phyloP scores from a whole-genome alignment of 345 rosid genomes.

The Pugionium dolabratum region DNA sequence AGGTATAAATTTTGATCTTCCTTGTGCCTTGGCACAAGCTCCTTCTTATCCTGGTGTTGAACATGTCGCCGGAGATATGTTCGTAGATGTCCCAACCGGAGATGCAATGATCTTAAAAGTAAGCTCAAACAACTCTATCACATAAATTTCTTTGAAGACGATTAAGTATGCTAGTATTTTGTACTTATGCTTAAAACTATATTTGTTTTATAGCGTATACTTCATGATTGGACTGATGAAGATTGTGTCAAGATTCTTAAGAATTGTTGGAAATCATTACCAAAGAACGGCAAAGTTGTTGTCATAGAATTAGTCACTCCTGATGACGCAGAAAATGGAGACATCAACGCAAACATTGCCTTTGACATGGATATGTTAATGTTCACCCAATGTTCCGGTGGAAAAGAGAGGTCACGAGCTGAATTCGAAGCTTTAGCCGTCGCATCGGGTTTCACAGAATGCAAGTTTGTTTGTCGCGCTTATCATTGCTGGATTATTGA shows the following conservation, averaged over 20 bases:
- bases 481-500: conserved; percentile 40
- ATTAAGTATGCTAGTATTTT: not conserved
- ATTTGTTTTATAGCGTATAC: conserved; percentile 40
- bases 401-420: conserved; percentile 48
- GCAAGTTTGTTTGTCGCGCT: conserved; percentile 31
- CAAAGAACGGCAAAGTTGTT: conserved; percentile 44
- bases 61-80: conserved; percentile 87
- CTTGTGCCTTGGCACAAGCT: conserved; percentile 36
- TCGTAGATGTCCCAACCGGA: conserved; percentile 59
- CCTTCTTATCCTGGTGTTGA: conserved; percentile 49
- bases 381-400: conserved; percentile 47
- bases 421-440: conserved; percentile 49
- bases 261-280: conserved; percentile 50
- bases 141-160: too few species aligned
- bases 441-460: conserved; percentile 43
- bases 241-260: conserved; percentile 47
- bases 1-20: conserved; percentile 53
- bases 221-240: conserved; percentile 49
- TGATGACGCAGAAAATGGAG: conserved; percentile 21
- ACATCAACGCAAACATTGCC: conserved; percentile 43
- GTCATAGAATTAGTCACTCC: conserved; percentile 46
- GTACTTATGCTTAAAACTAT: not conserved
- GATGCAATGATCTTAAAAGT: conserved; percentile 89
- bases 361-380: conserved; percentile 48
- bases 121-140: not conserved